A percentile compares a stretch with the other conserved stretches of the same genome.
phyloP scores from a whole-genome alignment of 2,329 filamentous ascomycete genomes.

The Leptographium flavum region DNA sequence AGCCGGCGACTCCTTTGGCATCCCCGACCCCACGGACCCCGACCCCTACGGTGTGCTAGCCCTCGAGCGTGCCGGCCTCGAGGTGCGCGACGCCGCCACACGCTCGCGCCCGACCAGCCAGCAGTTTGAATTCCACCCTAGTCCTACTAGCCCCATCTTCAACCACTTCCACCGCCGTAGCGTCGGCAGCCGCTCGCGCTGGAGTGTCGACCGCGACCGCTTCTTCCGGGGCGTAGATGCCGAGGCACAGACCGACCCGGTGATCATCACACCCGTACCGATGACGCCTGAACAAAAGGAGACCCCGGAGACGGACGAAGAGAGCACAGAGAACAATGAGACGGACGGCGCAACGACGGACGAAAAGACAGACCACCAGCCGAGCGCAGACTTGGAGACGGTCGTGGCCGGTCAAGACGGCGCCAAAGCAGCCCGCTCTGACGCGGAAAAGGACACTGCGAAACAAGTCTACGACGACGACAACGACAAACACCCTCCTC shows the following conservation, averaged over 20 bases:
- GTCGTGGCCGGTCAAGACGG: too few relatives aligned
- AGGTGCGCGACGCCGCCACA: slow-evolving; percentile 22
- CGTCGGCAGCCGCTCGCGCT: slow-evolving; percentile 3
- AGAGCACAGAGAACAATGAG: too few relatives aligned
- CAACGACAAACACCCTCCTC: too few relatives aligned
- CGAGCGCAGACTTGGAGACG: neutral
- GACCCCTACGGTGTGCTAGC: slow-evolving; percentile 24
- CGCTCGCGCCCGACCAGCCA: slow-evolving; percentile 20
- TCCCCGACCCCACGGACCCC: slow-evolving; percentile 22
- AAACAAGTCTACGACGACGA: slow-evolving; percentile 8
- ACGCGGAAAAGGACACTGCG: slow-evolving; percentile 1
- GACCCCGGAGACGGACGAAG: too few relatives aligned
- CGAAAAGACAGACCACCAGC: neutral
- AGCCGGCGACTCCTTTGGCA: slow-evolving; percentile 15
- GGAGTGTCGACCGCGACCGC: neutral
- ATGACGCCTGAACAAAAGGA: too few relatives aligned
- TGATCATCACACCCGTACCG: slow-evolving; percentile 1
- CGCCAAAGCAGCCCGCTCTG: too few relatives aligned
- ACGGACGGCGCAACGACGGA: too few relatives aligned
- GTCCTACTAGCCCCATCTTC: slow-evolving; percentile 19
- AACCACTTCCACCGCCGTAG: slow-evolving; percentile 7
- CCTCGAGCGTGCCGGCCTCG: slow-evolving; percentile 21
- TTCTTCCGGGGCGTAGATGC: neutral
- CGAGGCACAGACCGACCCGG: slow-evolving; percentile 6
- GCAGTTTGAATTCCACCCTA: slow-evolving; percentile 22